A percentile compares a stretch with the other conserved stretches of the same genome.
Evolutionary conservation across 1,139 yeast species (phyloP).

Genomic region (Magnusiomyces suaveolens): DNA sequence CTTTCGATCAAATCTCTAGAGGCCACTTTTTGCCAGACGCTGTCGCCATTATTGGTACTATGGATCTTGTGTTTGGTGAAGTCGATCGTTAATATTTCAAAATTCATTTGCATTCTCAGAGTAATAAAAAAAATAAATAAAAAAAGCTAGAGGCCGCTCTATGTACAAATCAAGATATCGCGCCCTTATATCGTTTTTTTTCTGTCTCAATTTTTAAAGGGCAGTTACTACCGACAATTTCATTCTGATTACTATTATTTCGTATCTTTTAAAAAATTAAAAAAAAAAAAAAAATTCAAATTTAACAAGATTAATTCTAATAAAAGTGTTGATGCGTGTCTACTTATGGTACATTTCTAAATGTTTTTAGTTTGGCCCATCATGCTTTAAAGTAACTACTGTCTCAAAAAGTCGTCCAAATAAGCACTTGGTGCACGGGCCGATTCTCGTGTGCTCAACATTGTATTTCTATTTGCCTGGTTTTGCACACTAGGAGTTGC

Average conservation of each 20-base stretch:
- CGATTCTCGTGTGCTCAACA: constrained; percentile 9
- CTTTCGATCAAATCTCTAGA: constrained; percentile 76
- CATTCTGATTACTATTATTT: too few relatives aligned
- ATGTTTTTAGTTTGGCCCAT: too few relatives aligned
- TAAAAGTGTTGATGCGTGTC: too few relatives aligned
- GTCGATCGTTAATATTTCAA: constrained; percentile 59
- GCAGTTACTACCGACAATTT: too few relatives aligned
- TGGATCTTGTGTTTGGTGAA: constrained; percentile 92
- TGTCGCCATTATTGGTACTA: constrained; percentile 88
- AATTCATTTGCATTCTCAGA: background rate
- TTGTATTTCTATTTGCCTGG: constrained; percentile 9
- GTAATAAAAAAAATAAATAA: background rate
- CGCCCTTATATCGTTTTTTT: too few relatives aligned
- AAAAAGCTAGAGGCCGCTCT: too few relatives aligned
- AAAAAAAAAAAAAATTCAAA: too few relatives aligned
- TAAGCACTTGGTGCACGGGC: constrained; percentile 35
- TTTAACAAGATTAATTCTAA: too few relatives aligned
- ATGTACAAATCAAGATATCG: too few relatives aligned
- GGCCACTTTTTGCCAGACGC: constrained; percentile 88
- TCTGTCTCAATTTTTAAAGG: too few relatives aligned
- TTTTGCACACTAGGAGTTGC: constrained; percentile 10
- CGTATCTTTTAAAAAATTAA: too few relatives aligned
- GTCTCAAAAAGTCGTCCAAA: constrained; percentile 31
- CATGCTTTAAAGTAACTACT: constrained; percentile 18
- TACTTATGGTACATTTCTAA: too few relatives aligned